A percentile compares a stretch with the other conserved stretches of the same genome.
These are phyloP conservation scores for Aspergillus conjunctus DNA, from an alignment of 495 filamentous ascomycete genomes.

Conservation along the genomic window DNA sequence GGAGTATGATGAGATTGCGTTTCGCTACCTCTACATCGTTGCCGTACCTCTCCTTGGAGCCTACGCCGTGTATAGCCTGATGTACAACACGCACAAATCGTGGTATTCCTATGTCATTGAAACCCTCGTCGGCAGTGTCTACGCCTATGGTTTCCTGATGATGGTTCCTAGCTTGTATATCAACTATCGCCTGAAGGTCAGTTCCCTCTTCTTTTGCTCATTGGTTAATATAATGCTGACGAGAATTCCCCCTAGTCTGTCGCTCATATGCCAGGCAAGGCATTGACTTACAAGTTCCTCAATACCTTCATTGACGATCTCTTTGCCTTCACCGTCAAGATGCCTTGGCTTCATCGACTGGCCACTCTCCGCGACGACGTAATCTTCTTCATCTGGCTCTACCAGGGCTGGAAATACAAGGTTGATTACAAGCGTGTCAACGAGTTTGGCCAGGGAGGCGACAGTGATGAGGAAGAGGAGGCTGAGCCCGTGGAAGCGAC, in stretches of 20 bases:
- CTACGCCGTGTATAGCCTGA: constrained; percentile 85
- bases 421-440: constrained; percentile 92
- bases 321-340: constrained; percentile 98
- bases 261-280: constrained; percentile 93
- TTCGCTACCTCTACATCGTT: constrained; percentile 90
- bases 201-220: constrained; percentile 16
- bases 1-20: constrained; percentile 96
- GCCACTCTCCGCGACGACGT: constrained; percentile 93
- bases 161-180: constrained; percentile 98
- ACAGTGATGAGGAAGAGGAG: constrained; percentile 72
- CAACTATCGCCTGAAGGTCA: constrained; percentile 89
- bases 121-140: constrained; percentile 92
- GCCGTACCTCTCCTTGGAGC: constrained; percentile 86
- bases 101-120: constrained; percentile 95
- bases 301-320: constrained; percentile 81
- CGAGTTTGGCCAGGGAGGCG: constrained; percentile 96
- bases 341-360: constrained; percentile 93
- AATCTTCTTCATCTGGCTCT: constrained; percentile 98
- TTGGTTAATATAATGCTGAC: constrained; percentile 23
- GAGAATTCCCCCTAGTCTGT: constrained; percentile 58
- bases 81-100: constrained; percentile 95
- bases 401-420: constrained; percentile 91
- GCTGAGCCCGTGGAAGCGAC: constrained; percentile 42
- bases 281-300: constrained; percentile 97
- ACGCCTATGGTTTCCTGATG: constrained; percentile 98